Conservation (phyloP, 306 rosid species). For the Lathyrus aphaca region DNA sequence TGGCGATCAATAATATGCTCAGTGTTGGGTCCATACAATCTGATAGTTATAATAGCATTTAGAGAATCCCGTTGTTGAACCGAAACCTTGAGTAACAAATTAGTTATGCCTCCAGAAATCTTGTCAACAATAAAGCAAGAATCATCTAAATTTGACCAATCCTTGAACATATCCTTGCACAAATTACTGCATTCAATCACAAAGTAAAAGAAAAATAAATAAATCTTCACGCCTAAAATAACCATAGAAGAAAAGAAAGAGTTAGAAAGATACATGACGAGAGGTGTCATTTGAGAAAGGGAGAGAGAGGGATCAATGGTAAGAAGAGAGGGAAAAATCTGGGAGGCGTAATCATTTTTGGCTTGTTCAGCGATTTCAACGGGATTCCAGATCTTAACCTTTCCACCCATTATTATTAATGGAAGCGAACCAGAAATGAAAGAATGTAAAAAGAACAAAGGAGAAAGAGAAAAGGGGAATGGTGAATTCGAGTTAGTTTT, state of each 20-base stretch:
- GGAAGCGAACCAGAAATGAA: not conserved
- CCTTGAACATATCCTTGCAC: conserved; percentile 81
- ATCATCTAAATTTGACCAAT: conserved; percentile 72
- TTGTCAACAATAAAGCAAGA: conserved; percentile 72
- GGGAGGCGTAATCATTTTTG: conserved; percentile 40
- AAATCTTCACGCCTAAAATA: not conserved
- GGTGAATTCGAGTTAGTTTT: not conserved
- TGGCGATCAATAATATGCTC: conserved; percentile 81
- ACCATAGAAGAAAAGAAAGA: not conserved
- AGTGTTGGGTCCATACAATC: conserved; percentile 92
- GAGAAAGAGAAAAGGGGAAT: not conserved
- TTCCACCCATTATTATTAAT: conserved; percentile 54
- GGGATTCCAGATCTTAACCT: conserved; percentile 62
- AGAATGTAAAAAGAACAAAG: not conserved
- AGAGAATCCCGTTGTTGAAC: conserved; percentile 60
- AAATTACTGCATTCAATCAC: conserved; percentile 52
- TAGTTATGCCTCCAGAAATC: conserved; percentile 94
- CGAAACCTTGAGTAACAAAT: conserved; percentile 76
- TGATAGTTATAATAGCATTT: conserved; percentile 54
- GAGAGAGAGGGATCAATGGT: conserved; percentile 68
- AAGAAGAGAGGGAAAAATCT: conserved; percentile 55
- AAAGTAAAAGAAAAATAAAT: not conserved
- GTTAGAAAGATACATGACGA: conserved; percentile 56
- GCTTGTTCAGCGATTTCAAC: conserved; percentile 56
- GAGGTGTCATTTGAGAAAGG: conserved; percentile 54